phyloP scores from a whole-genome alignment of 495 filamentous ascomycete genomes.

The Jackrogersella multiformis region DNA sequence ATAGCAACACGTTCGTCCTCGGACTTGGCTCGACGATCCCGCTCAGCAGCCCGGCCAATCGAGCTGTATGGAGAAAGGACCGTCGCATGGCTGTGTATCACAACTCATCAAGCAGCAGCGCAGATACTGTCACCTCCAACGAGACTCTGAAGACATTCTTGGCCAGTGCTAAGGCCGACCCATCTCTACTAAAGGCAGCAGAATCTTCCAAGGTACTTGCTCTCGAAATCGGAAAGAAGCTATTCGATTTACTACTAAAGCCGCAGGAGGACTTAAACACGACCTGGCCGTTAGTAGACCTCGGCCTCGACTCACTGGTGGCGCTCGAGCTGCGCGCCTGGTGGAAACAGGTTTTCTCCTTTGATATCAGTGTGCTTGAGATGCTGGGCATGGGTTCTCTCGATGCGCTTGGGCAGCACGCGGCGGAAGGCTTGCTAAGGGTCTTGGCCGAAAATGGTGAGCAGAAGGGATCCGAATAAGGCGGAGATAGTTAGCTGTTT shows the following conservation, averaged over 20 bases:
- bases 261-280: constrained; percentile 54
- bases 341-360: constrained; percentile 49
- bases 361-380: constrained; percentile 46
- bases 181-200: constrained; percentile 18
- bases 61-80: constrained; percentile 38
- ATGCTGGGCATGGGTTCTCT: constrained; percentile 38
- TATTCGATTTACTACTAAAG: constrained; percentile 52
- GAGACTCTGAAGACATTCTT: constrained; percentile 40
- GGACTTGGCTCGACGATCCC: constrained; percentile 27
- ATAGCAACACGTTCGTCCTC: constrained; percentile 28
- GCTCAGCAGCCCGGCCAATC: constrained; percentile 29
- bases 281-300: constrained; percentile 43
- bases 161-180: constrained; percentile 13
- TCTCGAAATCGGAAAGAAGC: constrained; percentile 45
- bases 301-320: constrained; percentile 58
- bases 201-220: constrained; percentile 32
- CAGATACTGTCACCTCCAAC: constrained; percentile 14
- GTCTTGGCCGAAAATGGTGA: constrained; percentile 14
- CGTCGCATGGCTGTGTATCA: constrained; percentile 43
- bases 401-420: constrained; percentile 27
- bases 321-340: constrained; percentile 60
- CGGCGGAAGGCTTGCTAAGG: constrained; percentile 4
- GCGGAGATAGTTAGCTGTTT: not conserved
- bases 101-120: constrained; percentile 17
- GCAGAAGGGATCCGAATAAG: constrained; percentile 22